phyloP scores from a whole-genome alignment of 2,329 filamentous ascomycete genomes.

The Colletotrichum liaoningense region DNA sequence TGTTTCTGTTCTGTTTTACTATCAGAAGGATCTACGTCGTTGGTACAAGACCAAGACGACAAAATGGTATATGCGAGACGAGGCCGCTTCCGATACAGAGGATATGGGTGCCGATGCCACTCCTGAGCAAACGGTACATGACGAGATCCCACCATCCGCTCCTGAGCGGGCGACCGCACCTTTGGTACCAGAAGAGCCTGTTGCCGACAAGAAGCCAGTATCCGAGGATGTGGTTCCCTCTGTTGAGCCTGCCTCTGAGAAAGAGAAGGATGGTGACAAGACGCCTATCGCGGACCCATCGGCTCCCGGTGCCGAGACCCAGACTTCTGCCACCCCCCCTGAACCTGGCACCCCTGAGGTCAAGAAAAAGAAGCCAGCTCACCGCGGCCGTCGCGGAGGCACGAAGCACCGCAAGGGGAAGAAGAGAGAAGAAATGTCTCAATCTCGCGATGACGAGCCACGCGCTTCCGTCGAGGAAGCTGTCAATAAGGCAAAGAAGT shows the following conservation, averaged over 20 bases:
- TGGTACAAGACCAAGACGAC: conserved; percentile 47
- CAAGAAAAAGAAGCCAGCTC: conserved; percentile 77
- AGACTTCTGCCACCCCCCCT: neutral
- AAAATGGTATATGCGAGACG: conserved; percentile 40
- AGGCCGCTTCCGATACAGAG: conserved; percentile 36
- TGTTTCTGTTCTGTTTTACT: conserved; percentile 53
- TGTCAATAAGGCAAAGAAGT: conserved; percentile 68
- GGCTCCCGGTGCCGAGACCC: neutral
- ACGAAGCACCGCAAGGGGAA: conserved; percentile 72
- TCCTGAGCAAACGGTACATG: conserved; percentile 27
- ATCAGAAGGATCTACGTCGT: conserved; percentile 58
- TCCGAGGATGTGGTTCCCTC: neutral
- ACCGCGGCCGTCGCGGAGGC: conserved; percentile 78
- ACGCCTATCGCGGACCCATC: neutral
- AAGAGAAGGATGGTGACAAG: neutral
- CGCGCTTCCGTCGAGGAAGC: conserved; percentile 69
- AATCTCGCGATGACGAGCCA: conserved; percentile 60
- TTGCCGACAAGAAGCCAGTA: neutral
- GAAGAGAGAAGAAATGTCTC: conserved; percentile 63
- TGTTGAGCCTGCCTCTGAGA: neutral
- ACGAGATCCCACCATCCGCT: neutral
- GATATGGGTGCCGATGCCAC: conserved; percentile 22
- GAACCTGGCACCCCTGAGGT: conserved; percentile 56
- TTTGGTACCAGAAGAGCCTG: conserved; percentile 4
- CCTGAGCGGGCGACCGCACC: neutral